Evolutionary conservation across 495 filamentous ascomycete genomes (phyloP), one percentile per base, ranked within the genome.

Genomic region (Coniosporium apollinis): DNA sequence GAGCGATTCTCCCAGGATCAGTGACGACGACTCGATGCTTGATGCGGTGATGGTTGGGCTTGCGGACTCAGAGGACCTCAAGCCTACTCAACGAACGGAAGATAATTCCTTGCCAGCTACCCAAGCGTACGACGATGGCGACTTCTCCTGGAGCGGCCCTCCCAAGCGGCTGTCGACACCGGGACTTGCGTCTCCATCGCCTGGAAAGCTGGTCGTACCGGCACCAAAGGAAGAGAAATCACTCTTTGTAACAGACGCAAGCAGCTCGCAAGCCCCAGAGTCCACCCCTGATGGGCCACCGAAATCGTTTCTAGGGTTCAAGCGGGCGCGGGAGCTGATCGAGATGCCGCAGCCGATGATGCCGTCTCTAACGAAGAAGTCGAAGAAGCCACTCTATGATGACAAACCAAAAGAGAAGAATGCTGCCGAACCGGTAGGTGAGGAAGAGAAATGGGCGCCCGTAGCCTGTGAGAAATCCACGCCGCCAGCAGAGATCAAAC

Each of bases 21-120:
- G n/a, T n/a, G 42, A 50, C 18, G 51, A 52, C 24, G 45, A 42
- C 2, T 30, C 22, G 3, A 35, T 37, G 9, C 39, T 52, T 13
- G 48, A 46, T 26, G 48, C 46, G 25, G 40, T 10, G 3, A 50
- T 55, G 44, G 28, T 49, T 13, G 50, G 45, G 1, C 29, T 53
- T 6, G 47, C 40, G 5, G 47, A 56, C 26, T 40, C 52, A 15
- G 31, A 40, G 15, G 38, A 41, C 7, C 30, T 51, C 16, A 22
- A 26, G 28, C 9, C 30, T 8, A 17, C 18, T 8, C 9, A 9
- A 16, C 8, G 15, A 8, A 32, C 18, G 11, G 2, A 26, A 9
- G 24, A 16, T 33, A 35, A 39, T 24, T n/a, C 10, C 8, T 1
- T 15, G 7, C 7, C 9, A 7, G 17, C 35, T 16, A 13, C 25